phyloP scores from a whole-genome alignment of 257 asterid species.

The Solanum chmielewskii region DNA sequence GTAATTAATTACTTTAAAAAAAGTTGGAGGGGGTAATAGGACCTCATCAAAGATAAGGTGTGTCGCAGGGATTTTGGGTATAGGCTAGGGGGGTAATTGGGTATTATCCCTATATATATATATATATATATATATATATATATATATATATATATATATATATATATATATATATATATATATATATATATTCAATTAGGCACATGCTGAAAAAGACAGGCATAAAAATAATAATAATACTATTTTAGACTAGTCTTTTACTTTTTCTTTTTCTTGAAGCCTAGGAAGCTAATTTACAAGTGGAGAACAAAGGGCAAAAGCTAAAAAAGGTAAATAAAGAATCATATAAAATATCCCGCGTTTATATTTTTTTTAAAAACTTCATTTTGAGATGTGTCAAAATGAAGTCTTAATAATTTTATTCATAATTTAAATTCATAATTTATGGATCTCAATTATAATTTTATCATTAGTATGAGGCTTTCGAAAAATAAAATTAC shows the following conservation, averaged over 20 bases:
- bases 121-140: too few relatives aligned
- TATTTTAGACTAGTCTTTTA: background rate
- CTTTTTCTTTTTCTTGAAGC: background rate
- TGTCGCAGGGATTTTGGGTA: too few relatives aligned
- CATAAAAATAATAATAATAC: background rate
- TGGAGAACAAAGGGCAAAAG: background rate
- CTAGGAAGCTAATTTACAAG: background rate
- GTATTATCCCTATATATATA: too few relatives aligned
- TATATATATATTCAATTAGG: background rate
- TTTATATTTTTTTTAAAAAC: rapidly evolving
- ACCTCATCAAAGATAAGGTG: too few relatives aligned
- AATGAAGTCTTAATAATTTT: background rate
- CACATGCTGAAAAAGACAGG: background rate
- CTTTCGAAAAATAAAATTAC: background rate
- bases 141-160: too few relatives aligned
- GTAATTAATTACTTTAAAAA: too few relatives aligned
- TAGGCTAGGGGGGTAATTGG: too few relatives aligned
- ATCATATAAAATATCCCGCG: background rate
- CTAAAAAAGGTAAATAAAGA: background rate
- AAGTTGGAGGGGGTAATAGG: too few relatives aligned
- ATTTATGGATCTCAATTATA: background rate
- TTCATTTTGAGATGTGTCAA: background rate
- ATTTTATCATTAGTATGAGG: background rate
- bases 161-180: too few relatives aligned
- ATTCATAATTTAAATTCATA: background rate